Conservation (phyloP, 1,139 yeast genomes). For the Pneumocystis jirovecii region DNA sequence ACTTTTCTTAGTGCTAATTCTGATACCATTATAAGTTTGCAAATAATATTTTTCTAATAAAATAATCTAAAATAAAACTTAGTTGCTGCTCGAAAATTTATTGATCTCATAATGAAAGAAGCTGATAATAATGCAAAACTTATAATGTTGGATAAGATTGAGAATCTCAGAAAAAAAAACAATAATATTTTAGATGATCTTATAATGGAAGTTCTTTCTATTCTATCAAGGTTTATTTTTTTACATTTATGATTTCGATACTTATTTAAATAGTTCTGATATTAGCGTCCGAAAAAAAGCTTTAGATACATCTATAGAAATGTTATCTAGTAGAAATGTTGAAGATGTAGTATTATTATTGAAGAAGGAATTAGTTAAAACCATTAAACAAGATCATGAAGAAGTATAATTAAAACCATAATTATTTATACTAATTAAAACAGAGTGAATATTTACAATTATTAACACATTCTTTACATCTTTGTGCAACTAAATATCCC, state of each 20-base stretch:
- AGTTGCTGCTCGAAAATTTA: conserved; percentile 69
- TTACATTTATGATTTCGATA: not conserved
- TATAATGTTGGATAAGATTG: conserved; percentile 76
- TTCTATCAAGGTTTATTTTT: conserved; percentile 33
- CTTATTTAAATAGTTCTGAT: conserved; percentile 43
- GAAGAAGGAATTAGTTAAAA: conserved; percentile 75
- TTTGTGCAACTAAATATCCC: conserved; percentile 72
- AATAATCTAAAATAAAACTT: conserved; percentile 19
- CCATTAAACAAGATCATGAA: conserved; percentile 40
- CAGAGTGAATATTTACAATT: conserved; percentile 76
- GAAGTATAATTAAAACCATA: conserved; percentile 23
- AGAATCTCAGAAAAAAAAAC: conserved; percentile 54
- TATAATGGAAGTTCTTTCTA: conserved; percentile 73
- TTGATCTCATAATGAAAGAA: conserved; percentile 80
- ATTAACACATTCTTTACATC: conserved; percentile 76
- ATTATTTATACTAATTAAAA: conserved; percentile 28
- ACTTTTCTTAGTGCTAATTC: conserved; percentile 59
- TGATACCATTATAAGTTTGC: conserved; percentile 35
- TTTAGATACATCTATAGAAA: conserved; percentile 60
- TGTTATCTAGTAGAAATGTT: conserved; percentile 76
- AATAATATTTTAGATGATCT: conserved; percentile 80
- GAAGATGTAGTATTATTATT: conserved; percentile 85
- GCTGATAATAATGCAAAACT: conserved; percentile 87
- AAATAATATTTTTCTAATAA: not conserved
- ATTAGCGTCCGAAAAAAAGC: conserved; percentile 83